Base-by-base conservation (phyloP, 495 filamentous ascomycete species). In the Xylaria sp. region DNA sequence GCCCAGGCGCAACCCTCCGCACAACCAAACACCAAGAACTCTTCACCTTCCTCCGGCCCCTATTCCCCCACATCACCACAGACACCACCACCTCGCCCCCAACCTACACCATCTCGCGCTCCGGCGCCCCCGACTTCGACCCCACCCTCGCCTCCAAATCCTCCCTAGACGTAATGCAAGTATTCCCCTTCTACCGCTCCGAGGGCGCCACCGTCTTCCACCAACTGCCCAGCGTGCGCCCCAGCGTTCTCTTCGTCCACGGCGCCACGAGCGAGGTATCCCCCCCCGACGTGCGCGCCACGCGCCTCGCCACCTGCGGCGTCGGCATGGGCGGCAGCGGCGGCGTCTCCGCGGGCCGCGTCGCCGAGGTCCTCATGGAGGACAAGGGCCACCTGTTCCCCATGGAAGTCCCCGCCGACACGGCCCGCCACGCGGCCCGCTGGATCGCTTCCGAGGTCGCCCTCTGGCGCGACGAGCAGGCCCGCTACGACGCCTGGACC, bases 231-330 rank as follows among this genome's bases (percentile, higher is more conserved):
- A 77, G 86, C 70, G 81, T 99, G 43, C 87, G 92, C 2, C 93
- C 95, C 0, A 90, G 89, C n/a, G 90, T 92, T 24, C 81, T 97
- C 24, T 99, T 94, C 81, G 82, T 98, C 58, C 94, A 95, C 78
- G 95, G 90, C 37, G 87, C 80, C 8, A 81, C 85, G 43, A 93
- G 90, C 12, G 79, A 88, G 8, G 84, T 97, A 72, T 91, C 88
- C 31, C 46, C 75, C 0, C 88, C 91, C 0, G 78, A 80, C 2
- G 63, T 80, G 11, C 83, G 87, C 44, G 77, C 84, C 37, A 71
- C 83, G 35, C 93, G 92, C 79, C 81, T 93, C 79, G 82, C 84
- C n/a, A 72, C 78, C 11, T 94, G 92, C 8, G 92, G 92, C 4
- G 74, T 80, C 0, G 92, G 90, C 0, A 67, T 83, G 2, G 90